phyloP scores from a whole-genome alignment of 2,329 filamentous ascomycete species.

The Aspergillus sp. region DNA sequence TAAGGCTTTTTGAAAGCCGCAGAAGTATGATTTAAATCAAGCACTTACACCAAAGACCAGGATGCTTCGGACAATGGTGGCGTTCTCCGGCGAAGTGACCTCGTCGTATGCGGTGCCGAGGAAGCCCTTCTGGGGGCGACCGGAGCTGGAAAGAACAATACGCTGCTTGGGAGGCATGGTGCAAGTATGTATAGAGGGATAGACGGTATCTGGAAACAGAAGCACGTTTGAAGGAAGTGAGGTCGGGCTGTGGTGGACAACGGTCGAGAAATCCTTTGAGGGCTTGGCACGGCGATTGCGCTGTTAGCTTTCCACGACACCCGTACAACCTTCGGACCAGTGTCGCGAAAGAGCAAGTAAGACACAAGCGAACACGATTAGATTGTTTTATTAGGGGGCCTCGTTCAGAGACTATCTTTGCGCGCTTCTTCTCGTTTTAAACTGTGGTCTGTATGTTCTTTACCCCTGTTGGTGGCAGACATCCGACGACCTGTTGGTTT shows the following conservation, averaged over 20 bases:
- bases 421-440: background rate
- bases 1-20: background rate
- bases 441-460: too few relatives aligned
- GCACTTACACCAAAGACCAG: slow-evolving; percentile 58
- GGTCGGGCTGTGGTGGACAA: background rate
- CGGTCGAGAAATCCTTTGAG: slow-evolving; percentile 27
- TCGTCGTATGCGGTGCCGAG: slow-evolving; percentile 53
- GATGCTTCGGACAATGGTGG: slow-evolving; percentile 59
- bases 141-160: slow-evolving; percentile 43
- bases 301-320: slow-evolving; percentile 19
- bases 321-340: slow-evolving; percentile 19
- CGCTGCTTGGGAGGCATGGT: slow-evolving; percentile 59
- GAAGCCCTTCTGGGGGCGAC: slow-evolving; percentile 41
- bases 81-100: slow-evolving; percentile 59
- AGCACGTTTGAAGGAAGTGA: background rate
- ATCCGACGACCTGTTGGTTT: background rate
- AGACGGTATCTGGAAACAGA: background rate
- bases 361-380: background rate
- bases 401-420: background rate
- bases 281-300: slow-evolving; percentile 25
- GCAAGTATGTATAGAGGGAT: slow-evolving; percentile 5
- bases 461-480: background rate
- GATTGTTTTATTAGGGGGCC: background rate
- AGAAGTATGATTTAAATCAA: slow-evolving; percentile 2
- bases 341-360: slow-evolving; percentile 4